These are phyloP conservation scores for Jaapia argillacea DNA, from an alignment of 768 basidiomycete species.

Conservation along the genomic window DNA sequence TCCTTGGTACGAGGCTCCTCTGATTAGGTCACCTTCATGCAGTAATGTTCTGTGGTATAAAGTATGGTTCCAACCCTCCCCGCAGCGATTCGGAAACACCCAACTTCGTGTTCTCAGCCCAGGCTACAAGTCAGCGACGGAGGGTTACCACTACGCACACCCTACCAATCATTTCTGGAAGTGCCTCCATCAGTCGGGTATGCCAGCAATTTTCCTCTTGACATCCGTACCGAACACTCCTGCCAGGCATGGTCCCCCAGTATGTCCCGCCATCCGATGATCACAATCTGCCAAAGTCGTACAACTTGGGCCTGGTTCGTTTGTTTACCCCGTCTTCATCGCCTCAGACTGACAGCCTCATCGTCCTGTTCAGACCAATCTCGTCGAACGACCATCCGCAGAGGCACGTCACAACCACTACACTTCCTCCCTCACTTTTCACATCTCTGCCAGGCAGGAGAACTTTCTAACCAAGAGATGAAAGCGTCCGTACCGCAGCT, in stretches of 20 bases:
- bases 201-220: no score
- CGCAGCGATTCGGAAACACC: background rate
- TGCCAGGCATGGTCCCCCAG: conserved; percentile 45
- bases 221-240: background rate
- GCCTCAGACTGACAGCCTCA: background rate
- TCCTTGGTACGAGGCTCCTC: no score
- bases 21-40: background rate
- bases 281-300: conserved; percentile 42
- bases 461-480: conserved; percentile 45
- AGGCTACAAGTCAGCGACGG: conserved; percentile 53
- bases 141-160: conserved; percentile 74
- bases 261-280: conserved; percentile 51
- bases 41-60: conserved; percentile 86
- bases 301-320: conserved; percentile 57
- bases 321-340: background rate
- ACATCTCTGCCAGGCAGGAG: conserved; percentile 51
- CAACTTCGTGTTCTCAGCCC: conserved; percentile 30
- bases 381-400: conserved; percentile 59
- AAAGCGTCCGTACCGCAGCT: conserved; percentile 42
- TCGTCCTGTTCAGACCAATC: conserved; percentile 50
- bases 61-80: conserved; percentile 38
- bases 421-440: background rate
- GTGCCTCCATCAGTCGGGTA: conserved; percentile 60
- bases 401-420: conserved; percentile 30
- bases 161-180: conserved; percentile 80